Evolutionary conservation across 2,329 filamentous ascomycete genomes (phyloP).

Genomic region (Cytospora piceae): DNA sequence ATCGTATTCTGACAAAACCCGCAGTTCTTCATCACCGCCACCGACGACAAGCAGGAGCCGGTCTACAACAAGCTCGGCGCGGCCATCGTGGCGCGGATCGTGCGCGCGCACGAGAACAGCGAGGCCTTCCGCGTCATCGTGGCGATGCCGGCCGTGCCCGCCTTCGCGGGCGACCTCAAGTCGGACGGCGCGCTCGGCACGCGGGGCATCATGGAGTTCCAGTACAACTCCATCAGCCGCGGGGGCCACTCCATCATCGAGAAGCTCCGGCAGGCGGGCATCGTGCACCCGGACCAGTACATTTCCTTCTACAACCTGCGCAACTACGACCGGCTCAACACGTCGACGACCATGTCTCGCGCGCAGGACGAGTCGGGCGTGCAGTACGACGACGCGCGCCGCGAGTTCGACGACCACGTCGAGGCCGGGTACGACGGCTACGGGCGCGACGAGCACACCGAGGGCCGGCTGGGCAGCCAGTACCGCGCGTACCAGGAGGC

Average conservation of each 20-base stretch:
- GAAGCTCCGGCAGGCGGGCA: slow-evolving; percentile 64
- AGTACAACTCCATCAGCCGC: slow-evolving; percentile 79
- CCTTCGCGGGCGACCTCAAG: slow-evolving; percentile 79
- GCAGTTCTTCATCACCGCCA: slow-evolving; percentile 86
- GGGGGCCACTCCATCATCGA: slow-evolving; percentile 80
- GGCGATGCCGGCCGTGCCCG: slow-evolving; percentile 78
- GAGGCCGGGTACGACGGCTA: slow-evolving; percentile 49
- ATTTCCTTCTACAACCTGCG: slow-evolving; percentile 85
- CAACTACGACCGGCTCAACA: slow-evolving; percentile 84
- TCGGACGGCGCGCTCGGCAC: slow-evolving; percentile 74
- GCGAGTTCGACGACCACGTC: slow-evolving; percentile 64
- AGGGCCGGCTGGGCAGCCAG: slow-evolving; percentile 45
- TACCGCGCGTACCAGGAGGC: slow-evolving; percentile 76
- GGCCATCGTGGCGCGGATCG: slow-evolving; percentile 76
- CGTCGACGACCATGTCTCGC: slow-evolving; percentile 61
- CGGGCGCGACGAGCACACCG: slow-evolving; percentile 36
- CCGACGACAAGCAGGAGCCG: slow-evolving; percentile 68
- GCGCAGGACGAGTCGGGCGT: slow-evolving; percentile 68
- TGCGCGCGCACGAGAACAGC: slow-evolving; percentile 67
- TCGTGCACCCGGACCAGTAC: slow-evolving; percentile 70
- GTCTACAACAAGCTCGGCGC: slow-evolving; percentile 78
- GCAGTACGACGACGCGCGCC: slow-evolving; percentile 66
- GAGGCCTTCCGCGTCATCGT: slow-evolving; percentile 77
- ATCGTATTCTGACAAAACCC: slow-evolving; percentile 23
- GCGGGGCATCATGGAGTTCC: slow-evolving; percentile 85